phyloP scores from a whole-genome alignment of 352 stramenopile genomes.

The Pythium monospermum region DNA sequence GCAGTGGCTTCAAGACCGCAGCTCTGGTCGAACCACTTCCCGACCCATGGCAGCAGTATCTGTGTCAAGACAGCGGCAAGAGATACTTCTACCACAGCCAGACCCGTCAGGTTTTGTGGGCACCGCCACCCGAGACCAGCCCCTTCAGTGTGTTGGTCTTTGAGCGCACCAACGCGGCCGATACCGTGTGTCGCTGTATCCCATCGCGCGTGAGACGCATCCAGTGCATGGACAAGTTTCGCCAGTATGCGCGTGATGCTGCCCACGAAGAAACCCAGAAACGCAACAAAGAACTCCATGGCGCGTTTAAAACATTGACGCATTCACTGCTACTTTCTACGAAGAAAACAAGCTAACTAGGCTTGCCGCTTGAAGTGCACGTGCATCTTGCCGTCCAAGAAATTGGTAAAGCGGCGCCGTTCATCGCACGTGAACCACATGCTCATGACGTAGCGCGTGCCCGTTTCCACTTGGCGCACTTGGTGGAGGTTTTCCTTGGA shows the following conservation, averaged over 20 bases:
- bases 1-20: constrained; percentile 35
- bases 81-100: constrained; percentile 48
- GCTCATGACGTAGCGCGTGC: constrained; percentile 84
- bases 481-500: constrained; percentile 86
- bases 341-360: constrained; percentile 5
- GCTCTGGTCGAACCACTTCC: constrained; percentile 31
- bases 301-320: constrained; percentile 41
- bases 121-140: constrained; percentile 29
- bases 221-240: constrained; percentile 55
- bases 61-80: constrained; percentile 38
- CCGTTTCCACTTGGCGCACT: constrained; percentile 68
- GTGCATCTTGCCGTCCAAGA: constrained; percentile 85
- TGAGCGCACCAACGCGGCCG: constrained; percentile 49
- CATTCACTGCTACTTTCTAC: constrained; percentile 37
- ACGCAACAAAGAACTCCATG: constrained; percentile 40
- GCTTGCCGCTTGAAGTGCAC: constrained; percentile 62
- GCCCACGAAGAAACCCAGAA: constrained; percentile 33
- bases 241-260: constrained; percentile 36
- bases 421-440: constrained; percentile 94
- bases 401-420: constrained; percentile 82
- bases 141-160: constrained; percentile 45
- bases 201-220: constrained; percentile 40
- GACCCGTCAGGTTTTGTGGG: constrained; percentile 38
- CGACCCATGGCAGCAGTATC: constrained; percentile 40
- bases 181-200: constrained; percentile 54